Evolutionary conservation across 306 rosid species (phyloP), one percentile per base, ranked within the genome.

Genomic region (Mimosa pudica): DNA sequence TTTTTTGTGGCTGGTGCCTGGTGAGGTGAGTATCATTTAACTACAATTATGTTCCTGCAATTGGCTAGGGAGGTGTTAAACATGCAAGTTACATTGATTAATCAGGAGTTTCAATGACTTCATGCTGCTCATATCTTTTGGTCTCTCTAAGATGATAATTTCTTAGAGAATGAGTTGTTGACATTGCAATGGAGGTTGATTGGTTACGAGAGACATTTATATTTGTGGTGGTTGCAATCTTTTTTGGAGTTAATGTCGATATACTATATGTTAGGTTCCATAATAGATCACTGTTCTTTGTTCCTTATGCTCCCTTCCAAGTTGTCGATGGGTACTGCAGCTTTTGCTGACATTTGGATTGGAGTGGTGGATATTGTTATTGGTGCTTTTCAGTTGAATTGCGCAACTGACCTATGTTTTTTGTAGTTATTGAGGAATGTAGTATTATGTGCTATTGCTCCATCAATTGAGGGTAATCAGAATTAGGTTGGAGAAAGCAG

Each of bases 81-180:
- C 10, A 49, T 52, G 52, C 48, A 57, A 42, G 66, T 8, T 58
- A 42, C 13, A 7, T 20, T 44, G 62, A 52, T 49, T 32, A 16
- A 58, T 60, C 52, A 44, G 32, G 62, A 41, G 33, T 30, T 44
- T 74, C 30, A 38, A 38, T 42, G 45, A 75, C 44, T 45, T 70
- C 24, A 33, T 33, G 36, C 6, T 63, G 32, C 62, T 35, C 46
- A 62, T 62, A 32, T 32, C 35, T 14, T 62, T 13, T 69, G 54
- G 55, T 79, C 75, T 77, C 20, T 42, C n/a, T 24, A 44, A 24
- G 60, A 20, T 70, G 74, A 30, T 54, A 24, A n/a, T 48, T 32
- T 80, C 68, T 71, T 82, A 36, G 35, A 80, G 77, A 51, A 62
- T 48, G 69, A 77, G 81, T 44, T 82, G 54, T 41, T 20, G 41